Conservation (phyloP, 2,329 filamentous ascomycete genomes). For the Ascochyta koolunga region DNA sequence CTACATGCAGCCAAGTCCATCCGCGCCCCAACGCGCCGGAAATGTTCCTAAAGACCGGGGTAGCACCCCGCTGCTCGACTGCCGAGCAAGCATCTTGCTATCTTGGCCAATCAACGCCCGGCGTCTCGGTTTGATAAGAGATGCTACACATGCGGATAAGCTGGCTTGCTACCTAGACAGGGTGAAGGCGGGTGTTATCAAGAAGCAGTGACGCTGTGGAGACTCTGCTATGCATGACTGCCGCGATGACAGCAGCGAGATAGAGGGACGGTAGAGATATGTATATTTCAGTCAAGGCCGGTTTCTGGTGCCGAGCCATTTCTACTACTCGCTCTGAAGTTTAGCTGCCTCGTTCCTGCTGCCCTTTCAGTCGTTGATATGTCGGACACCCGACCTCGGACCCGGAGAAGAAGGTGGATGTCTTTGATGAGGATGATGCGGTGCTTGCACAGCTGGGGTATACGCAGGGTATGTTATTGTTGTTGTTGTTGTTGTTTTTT, state of each 20-base stretch:
- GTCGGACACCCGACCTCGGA: constrained; percentile 18
- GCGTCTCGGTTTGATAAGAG: constrained; percentile 26
- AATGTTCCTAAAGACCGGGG: background rate
- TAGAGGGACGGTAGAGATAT: constrained; percentile 4
- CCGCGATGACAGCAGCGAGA: constrained; percentile 13
- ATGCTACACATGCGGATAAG: constrained; percentile 14
- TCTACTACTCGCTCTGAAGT: background rate
- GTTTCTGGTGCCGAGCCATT: background rate
- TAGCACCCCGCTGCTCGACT: constrained; percentile 18
- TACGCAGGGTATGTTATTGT: constrained; percentile 42
- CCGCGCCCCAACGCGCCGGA: background rate
- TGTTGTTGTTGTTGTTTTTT: too few species aligned
- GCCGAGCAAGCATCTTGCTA: constrained; percentile 16
- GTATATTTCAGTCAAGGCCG: background rate
- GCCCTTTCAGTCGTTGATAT: constrained; percentile 1
- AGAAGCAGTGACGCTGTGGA: constrained; percentile 15
- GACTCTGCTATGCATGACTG: constrained; percentile 11
- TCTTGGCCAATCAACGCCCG: constrained; percentile 28
- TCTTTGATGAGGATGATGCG: constrained; percentile 44
- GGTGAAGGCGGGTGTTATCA: constrained; percentile 17
- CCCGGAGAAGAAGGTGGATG: constrained; percentile 32
- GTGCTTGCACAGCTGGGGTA: constrained; percentile 51
- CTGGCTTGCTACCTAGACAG: background rate
- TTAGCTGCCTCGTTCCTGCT: background rate
- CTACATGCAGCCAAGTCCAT: background rate